Percentiles rank a stretch among this genome's conserved stretches.
Evolutionary conservation across 148 eudicot species (phyloP).

Genomic region (Vaccinium vitisidaea): DNA sequence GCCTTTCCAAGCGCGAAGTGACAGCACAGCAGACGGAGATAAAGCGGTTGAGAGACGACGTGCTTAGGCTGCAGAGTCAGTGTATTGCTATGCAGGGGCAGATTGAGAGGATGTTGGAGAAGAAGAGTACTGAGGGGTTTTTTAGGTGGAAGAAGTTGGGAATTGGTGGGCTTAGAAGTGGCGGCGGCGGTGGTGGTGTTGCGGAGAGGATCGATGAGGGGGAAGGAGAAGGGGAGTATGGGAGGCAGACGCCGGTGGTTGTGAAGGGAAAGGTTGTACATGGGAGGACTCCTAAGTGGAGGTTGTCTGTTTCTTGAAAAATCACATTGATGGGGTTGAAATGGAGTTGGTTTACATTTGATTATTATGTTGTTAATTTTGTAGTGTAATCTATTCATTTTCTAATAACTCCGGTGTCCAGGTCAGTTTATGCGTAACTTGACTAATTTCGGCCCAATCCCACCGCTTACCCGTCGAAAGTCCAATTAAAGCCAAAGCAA

Average conservation of each 20-base stretch:
- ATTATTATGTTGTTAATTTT: neutral
- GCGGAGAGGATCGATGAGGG: conserved; percentile 25
- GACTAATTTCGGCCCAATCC: no score
- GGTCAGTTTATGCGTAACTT: no score
- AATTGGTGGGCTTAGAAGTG: conserved; percentile 27
- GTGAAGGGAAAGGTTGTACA: conserved; percentile 28
- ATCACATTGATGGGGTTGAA: neutral
- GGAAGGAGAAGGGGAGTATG: conserved; percentile 29
- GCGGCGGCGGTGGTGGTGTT: conserved; percentile 11
- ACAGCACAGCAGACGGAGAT: conserved; percentile 55
- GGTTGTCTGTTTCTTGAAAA: conserved; percentile 58
- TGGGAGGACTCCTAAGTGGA: conserved; percentile 53
- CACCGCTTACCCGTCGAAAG: no score
- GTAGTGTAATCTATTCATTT: neutral
- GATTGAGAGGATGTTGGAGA: conserved; percentile 52
- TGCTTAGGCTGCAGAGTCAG: conserved; percentile 61
- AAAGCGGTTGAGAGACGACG: conserved; percentile 65
- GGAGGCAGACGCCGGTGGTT: conserved; percentile 41
- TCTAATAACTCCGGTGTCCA: no score
- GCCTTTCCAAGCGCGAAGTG: conserved; percentile 55
- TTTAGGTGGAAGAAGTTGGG: conserved; percentile 67
- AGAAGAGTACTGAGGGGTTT: conserved; percentile 40
- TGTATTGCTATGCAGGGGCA: conserved; percentile 56
- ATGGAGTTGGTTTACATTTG: neutral
- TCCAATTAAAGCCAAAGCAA: no score